Conservation (phyloP, 305 asterid species). For the Petunia hybrid region DNA sequence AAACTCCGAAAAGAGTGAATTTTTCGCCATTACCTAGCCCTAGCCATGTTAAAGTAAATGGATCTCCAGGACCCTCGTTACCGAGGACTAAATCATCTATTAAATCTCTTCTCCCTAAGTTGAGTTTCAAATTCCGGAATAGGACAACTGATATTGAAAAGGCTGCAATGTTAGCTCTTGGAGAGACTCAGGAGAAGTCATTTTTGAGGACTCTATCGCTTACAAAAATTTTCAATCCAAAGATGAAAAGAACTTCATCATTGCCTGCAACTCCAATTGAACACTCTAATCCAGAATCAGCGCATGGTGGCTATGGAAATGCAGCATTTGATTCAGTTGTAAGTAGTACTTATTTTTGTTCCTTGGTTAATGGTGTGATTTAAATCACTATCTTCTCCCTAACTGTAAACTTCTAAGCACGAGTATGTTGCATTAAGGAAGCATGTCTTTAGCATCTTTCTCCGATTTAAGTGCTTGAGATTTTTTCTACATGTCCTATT, state of each 20-base stretch:
- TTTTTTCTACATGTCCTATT: not conserved
- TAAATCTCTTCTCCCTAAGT: constrained; percentile 72
- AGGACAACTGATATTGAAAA: constrained; percentile 73
- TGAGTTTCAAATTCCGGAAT: constrained; percentile 80
- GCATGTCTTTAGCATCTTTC: not conserved
- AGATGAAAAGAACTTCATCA: constrained; percentile 74
- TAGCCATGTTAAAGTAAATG: constrained; percentile 48
- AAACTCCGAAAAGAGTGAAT: constrained; percentile 72
- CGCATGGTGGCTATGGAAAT: constrained; percentile 62
- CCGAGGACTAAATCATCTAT: constrained; percentile 59
- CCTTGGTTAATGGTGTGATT: constrained; percentile 12
- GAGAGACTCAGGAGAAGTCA: constrained; percentile 59
- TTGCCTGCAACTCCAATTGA: constrained; percentile 71
- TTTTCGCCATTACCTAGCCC: constrained; percentile 92
- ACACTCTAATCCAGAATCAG: constrained; percentile 90
- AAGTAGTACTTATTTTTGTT: constrained; percentile 50
- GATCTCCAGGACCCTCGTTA: constrained; percentile 67
- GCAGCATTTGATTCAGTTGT: constrained; percentile 50
- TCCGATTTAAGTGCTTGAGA: not conserved
- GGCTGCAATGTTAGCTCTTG: constrained; percentile 77
- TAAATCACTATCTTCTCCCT: not conserved
- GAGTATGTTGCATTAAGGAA: not conserved
- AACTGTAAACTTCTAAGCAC: not conserved
- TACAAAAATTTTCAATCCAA: constrained; percentile 65
- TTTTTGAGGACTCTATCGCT: constrained; percentile 71